These are phyloP conservation scores for Mallotus nudiflorus DNA, from an alignment of 345 rosid genomes.

Conservation along the genomic window DNA sequence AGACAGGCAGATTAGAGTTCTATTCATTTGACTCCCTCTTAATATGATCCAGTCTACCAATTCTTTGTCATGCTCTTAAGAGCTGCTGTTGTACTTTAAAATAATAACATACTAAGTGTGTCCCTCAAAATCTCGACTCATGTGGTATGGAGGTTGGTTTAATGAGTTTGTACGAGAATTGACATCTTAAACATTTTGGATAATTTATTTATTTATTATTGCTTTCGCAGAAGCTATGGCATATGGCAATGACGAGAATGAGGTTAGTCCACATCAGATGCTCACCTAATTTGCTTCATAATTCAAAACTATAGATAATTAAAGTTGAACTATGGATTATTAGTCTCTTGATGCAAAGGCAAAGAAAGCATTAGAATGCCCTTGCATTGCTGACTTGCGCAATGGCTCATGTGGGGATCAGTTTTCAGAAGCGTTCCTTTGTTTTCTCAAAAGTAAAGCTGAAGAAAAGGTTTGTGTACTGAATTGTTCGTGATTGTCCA, in stretches of 20 bases:
- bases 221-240: conserved; percentile 72
- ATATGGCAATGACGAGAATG: conserved; percentile 55
- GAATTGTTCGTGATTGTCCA: neutral
- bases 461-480: conserved; percentile 66
- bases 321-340: conserved; percentile 21
- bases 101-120: neutral
- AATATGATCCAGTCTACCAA: no score
- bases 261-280: conserved; percentile 38
- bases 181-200: neutral
- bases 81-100: no score
- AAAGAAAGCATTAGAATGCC: conserved; percentile 83
- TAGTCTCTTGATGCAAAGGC: conserved; percentile 77
- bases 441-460: conserved; percentile 80
- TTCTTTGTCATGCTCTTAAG: no score
- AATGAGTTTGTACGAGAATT: no score
- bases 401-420: conserved; percentile 68
- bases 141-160: neutral
- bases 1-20: no score
- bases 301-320: neutral
- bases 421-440: conserved; percentile 83
- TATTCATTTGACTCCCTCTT: no score
- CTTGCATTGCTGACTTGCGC: conserved; percentile 82
- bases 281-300: neutral
- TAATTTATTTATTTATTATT: conserved; percentile 5
- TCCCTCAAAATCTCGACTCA: neutral